A percentile compares a stretch with the other conserved stretches of the same genome.
These are phyloP conservation scores for Picea glauca DNA, from an alignment of 75 land plant genomes.

Conservation along the genomic window DNA sequence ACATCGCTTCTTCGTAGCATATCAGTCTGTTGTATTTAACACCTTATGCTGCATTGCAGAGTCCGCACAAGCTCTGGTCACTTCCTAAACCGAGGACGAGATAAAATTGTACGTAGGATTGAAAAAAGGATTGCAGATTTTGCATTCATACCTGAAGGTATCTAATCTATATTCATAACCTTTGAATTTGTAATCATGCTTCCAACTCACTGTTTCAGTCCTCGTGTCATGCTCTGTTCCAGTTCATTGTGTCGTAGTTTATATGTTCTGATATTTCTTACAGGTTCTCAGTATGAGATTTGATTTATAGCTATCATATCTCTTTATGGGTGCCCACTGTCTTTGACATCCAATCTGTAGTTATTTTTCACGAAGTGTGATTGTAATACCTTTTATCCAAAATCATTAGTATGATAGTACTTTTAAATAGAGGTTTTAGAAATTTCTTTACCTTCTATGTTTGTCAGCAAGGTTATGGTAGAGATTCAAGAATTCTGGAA, in stretches of 20 bases:
- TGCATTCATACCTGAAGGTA: constrained; percentile 37
- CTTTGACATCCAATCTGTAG: too few relatives aligned
- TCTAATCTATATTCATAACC: not conserved
- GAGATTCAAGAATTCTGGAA: not conserved
- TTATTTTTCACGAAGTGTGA: not conserved
- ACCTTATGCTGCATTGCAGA: constrained; percentile 15
- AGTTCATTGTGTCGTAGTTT: not conserved
- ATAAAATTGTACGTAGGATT: constrained; percentile 23
- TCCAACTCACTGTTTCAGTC: not conserved
- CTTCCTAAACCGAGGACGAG: constrained; percentile 39
- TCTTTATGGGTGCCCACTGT: not conserved
- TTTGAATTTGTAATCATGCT: constrained; percentile 1
- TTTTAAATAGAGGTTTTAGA: not conserved
- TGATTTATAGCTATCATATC: not conserved
- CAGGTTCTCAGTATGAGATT: not conserved
- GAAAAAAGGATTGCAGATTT: constrained; percentile 44
- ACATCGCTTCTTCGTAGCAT: too few relatives aligned
- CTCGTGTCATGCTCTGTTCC: not conserved
- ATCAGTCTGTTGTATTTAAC: not conserved
- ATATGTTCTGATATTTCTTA: not conserved
- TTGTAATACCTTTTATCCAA: not conserved
- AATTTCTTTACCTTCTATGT: not conserved
- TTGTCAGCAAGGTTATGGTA: not conserved
- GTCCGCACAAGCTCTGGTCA: constrained; percentile 49
- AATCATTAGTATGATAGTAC: not conserved